These are phyloP conservation scores for Mycena haematopus DNA, from an alignment of 768 basidiomycete species.

Conservation along the genomic window DNA sequence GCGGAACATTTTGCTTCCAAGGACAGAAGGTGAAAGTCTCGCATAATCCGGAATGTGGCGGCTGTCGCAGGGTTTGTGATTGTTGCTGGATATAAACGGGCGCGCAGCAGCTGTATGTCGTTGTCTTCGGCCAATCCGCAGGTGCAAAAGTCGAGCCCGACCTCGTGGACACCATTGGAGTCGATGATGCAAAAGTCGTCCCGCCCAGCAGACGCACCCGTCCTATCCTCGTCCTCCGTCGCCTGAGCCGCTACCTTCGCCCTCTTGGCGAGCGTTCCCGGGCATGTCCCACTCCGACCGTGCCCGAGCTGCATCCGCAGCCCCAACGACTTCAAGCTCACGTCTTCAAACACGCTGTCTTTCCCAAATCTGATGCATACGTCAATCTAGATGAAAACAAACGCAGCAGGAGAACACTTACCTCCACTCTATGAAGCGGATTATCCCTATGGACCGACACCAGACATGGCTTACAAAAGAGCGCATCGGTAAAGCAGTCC, in stretches of 20 bases:
- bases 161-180: slow-evolving; percentile 24
- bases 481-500: slow-evolving; percentile 2
- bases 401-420: too few species aligned
- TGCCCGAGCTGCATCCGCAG: slow-evolving; percentile 16
- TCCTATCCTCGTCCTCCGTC: neutral
- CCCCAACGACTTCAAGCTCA: neutral
- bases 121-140: slow-evolving; percentile 3
- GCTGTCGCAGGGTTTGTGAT: slow-evolving; percentile 14
- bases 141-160: slow-evolving; percentile 26
- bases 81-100: slow-evolving; percentile 23
- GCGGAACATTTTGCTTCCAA: slow-evolving; percentile 26
- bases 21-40: slow-evolving; percentile 16
- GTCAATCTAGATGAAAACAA: neutral
- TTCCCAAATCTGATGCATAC: neutral
- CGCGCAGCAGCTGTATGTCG: slow-evolving; percentile 24
- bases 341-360: neutral
- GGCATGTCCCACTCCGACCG: neutral
- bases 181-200: slow-evolving; percentile 10
- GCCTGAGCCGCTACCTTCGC: neutral
- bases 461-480: neutral
- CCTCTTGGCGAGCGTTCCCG: neutral
- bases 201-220: neutral
- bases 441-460: neutral
- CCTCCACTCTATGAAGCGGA: slow-evolving; percentile 7
- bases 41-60: slow-evolving; percentile 14